Evolutionary conservation across 2,329 filamentous ascomycete species (phyloP).

Genomic region (Fusarium annulatum): DNA sequence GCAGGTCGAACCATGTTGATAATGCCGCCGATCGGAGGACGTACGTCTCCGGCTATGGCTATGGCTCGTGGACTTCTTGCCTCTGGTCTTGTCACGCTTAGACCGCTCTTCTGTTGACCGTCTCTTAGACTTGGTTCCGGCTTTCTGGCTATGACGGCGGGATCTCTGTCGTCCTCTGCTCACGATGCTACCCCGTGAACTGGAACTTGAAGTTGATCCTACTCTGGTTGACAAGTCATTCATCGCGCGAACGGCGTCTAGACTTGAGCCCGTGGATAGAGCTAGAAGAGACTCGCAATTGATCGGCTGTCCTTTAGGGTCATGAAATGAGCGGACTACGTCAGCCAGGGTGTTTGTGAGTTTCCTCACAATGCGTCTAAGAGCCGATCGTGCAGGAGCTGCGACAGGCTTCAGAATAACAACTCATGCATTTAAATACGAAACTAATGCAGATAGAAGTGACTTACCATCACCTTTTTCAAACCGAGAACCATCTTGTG

Average conservation of each 20-base stretch:
- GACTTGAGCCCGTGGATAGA: slow-evolving; percentile 59
- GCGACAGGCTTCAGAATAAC: slow-evolving; percentile 22
- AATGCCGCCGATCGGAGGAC: slow-evolving; percentile 22
- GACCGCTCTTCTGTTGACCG: slow-evolving; percentile 9
- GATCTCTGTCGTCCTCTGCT: slow-evolving; percentile 34
- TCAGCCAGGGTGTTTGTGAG: slow-evolving; percentile 56
- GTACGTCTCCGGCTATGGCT: not conserved
- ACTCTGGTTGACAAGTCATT: slow-evolving; percentile 57
- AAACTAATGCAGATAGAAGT: not conserved
- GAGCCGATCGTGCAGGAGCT: slow-evolving; percentile 54
- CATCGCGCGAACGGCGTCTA: slow-evolving; percentile 62
- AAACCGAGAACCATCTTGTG: slow-evolving; percentile 55
- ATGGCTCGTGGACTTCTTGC: slow-evolving; percentile 13
- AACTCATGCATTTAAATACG: slow-evolving; percentile 13
- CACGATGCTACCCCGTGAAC: slow-evolving; percentile 25
- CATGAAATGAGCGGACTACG: slow-evolving; percentile 50
- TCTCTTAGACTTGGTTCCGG: slow-evolving; percentile 14
- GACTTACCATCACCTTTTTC: slow-evolving; percentile 61
- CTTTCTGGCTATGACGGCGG: slow-evolving; percentile 19
- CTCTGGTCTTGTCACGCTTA: slow-evolving; percentile 21
- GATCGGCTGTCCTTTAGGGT: slow-evolving; percentile 47
- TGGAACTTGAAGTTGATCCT: slow-evolving; percentile 28
- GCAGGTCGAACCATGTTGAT: slow-evolving; percentile 5
- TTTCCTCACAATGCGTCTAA: slow-evolving; percentile 56
- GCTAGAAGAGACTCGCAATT: slow-evolving; percentile 60